Evolutionary conservation across 148 eudicot species (phyloP), one percentile per base, ranked within the genome.

Genomic region (Cornus suecica): DNA sequence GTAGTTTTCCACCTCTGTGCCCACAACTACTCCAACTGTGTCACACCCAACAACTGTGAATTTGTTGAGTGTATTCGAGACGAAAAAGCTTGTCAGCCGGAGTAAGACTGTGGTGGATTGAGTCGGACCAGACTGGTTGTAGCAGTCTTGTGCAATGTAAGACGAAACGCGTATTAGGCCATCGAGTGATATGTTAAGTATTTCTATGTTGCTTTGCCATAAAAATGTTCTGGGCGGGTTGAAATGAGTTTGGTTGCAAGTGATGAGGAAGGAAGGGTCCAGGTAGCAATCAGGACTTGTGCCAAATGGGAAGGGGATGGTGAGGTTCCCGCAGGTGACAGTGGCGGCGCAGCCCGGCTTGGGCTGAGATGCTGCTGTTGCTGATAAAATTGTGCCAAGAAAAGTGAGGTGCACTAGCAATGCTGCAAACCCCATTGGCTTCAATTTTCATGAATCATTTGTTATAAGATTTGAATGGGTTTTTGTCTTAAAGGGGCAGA

Each of bases 261-360:
- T 58, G 3, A 77, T 45, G 11, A 69, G 29, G 48, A 70, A 69
- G 14, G 69, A 30, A 1, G 29, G 29, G 8, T 77, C 73, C 14
- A 37, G 79, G 58, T 20, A 34, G 24, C 79, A 77, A 18, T 20
- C 74, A 2, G 60, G 3, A 16, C 7, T 41, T 6, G 34, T 77
- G 15, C 79, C 79, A 8, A 77, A 70, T 5, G 79, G 79, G 41
- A 34, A 77, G 26, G 68, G 74, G 68, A 77, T 64, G 25, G 3
- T 13, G 9, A 66, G 70, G 45, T 18, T 20, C 23, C 70, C 70
- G 18, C 70, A 66, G 45, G 15, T 66, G 22, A 10, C 10, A 25
- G 15, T 66, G 22, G 23, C 10, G 7, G 45, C 9, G 70, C 70
- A 66, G n/a, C 25, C 70, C n/a, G 1, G 41, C 41, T 34, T 34